Base-by-base conservation (phyloP, 139 green algal species). In the Chlamydomonas sp. region DNA sequence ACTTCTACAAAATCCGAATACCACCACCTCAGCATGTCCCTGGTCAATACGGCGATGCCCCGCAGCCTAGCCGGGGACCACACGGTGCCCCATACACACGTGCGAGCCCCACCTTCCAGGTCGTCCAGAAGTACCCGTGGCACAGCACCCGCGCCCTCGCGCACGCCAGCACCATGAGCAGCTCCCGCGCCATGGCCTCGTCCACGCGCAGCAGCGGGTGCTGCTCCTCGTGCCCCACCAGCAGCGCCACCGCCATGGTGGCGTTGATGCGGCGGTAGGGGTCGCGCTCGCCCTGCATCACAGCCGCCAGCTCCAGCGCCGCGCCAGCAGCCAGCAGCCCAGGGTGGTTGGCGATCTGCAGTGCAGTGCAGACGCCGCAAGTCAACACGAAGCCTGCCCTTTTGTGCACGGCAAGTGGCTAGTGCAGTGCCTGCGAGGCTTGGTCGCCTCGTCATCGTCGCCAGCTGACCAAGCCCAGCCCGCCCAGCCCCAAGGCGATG, bases 161-260 rank as follows among this genome's bases (percentile, higher is more conserved):
- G 63, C 66, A 73, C 4, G 31, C 8, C 81, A 91, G 82, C 66
- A 88, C 88, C 66, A 81, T 72, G 2, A 91, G 80, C 81, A 91
- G 85, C 82, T 88, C 80, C 18, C 75, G 63, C 9, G 85, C 80
- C 15, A 85, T 64, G 20, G 4, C 71, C 82, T 88, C 80, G 58
- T 84, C 81, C 88, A 88, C 68, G 3, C 61, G 57, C 80, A 87
- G 71, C 81, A 85, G 69, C 18, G 67, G 59, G 75, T 87, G 57
- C 76, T 87, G 78, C 78, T 87, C 88, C 77, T 90, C 90, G 49
- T 90, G 80, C 18, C 90, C 90, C 69, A 92, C 82, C 64, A 92
- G 68, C 80, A 87, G 78, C 31, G 83, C 86, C 71, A 90, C 74
- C 9, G 82, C 79, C 78, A 90, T 83, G 63, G 90, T 89, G 71